These are phyloP conservation scores for Ceratobasidium sp. DNA, from an alignment of 1,284 basidiomycete species.

Conservation along the genomic window DNA sequence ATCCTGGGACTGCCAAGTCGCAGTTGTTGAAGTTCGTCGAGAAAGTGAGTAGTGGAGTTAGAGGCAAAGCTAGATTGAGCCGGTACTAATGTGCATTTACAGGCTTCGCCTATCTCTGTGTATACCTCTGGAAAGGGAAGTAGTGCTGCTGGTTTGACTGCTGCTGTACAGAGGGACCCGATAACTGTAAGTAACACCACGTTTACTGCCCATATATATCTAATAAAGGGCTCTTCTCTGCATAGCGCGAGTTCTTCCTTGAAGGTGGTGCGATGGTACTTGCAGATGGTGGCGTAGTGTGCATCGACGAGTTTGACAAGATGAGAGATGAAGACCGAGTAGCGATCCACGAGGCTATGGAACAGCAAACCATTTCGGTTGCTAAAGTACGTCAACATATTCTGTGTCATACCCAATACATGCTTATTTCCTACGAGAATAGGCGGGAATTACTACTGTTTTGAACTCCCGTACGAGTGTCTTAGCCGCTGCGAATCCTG, in stretches of 20 bases:
- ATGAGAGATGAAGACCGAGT: slow-evolving; percentile 99
- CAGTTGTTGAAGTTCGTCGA: slow-evolving; percentile 99
- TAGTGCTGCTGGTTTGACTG: slow-evolving; percentile 97
- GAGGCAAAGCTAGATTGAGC: neutral
- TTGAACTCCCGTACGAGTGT: slow-evolving; percentile 97
- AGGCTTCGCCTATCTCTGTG: slow-evolving; percentile 96
- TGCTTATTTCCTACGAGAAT: neutral
- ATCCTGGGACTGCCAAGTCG: slow-evolving; percentile 98
- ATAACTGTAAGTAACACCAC: slow-evolving; percentile 70
- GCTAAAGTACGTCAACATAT: slow-evolving; percentile 67
- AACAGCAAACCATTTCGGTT: slow-evolving; percentile 99
- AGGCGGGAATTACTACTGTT: slow-evolving; percentile 96
- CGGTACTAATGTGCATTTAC: neutral
- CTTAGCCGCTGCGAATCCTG: slow-evolving; percentile 97
- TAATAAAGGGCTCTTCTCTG: neutral
- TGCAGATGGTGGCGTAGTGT: slow-evolving; percentile 97
- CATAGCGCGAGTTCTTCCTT: slow-evolving; percentile 95
- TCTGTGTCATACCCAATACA: neutral
- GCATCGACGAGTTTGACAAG: slow-evolving; percentile 99
- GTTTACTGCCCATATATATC: neutral
- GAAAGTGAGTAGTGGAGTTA: slow-evolving; percentile 69
- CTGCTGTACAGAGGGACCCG: slow-evolving; percentile 95
- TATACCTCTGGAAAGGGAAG: slow-evolving; percentile 99
- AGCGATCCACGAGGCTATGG: slow-evolving; percentile 99
- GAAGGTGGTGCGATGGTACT: slow-evolving; percentile 99